Evolutionary conservation across 2,329 filamentous ascomycete genomes (phyloP).

Genomic region (Diaporthe vexans): DNA sequence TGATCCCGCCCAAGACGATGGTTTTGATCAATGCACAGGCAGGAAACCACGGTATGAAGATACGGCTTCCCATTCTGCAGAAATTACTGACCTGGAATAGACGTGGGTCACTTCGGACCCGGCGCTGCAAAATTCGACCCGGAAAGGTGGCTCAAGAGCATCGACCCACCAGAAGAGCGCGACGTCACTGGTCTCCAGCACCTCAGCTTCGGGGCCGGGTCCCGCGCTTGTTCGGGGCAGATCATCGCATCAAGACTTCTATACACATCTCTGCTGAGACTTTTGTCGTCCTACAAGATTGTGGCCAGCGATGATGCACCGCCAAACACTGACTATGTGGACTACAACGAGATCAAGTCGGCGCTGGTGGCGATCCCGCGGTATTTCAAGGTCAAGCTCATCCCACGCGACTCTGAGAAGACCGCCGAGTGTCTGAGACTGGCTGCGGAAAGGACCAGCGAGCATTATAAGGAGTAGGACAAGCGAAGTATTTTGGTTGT

Average conservation of each 20-base stretch:
- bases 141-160: constrained; percentile 60
- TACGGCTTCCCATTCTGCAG: too few relatives aligned
- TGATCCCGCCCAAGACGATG: constrained; percentile 67
- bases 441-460: constrained; percentile 60
- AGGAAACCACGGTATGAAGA: constrained; percentile 67
- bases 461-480: constrained; percentile 60
- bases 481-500: background rate
- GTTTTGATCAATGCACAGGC: constrained; percentile 69
- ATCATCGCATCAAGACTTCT: constrained; percentile 64
- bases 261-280: constrained; percentile 63
- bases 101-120: constrained; percentile 63
- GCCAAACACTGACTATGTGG: constrained; percentile 73
- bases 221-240: constrained; percentile 65
- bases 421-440: constrained; percentile 56
- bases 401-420: constrained; percentile 60
- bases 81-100: constrained; percentile 46
- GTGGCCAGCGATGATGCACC: constrained; percentile 62
- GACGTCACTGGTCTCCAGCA: constrained; percentile 53
- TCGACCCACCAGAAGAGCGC: constrained; percentile 52
- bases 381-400: constrained; percentile 70
- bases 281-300: constrained; percentile 64
- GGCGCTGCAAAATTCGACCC: constrained; percentile 62
- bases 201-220: constrained; percentile 66
- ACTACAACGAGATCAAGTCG: constrained; percentile 72
- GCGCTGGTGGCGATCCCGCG: constrained; percentile 71